Conservation (phyloP, 192 early-diverging fungal species). For the Linderina pennispora region DNA sequence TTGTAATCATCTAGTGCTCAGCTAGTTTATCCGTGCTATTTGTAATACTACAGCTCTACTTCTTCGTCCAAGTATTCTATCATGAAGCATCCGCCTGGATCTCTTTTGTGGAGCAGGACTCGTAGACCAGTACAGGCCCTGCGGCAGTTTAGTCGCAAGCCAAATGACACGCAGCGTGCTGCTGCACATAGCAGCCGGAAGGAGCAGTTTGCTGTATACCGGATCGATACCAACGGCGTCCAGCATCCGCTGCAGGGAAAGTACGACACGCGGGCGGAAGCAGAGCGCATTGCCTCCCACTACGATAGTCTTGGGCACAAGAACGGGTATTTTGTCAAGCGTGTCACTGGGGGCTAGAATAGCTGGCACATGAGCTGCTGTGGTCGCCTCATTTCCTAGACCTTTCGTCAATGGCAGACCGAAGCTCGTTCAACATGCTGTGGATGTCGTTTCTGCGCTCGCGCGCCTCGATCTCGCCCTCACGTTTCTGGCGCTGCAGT, state of each 20-base stretch:
- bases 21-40: no score
- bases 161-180: no score
- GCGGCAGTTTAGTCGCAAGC: no score
- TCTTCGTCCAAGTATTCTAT: no score
- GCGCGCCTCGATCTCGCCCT: slow-evolving; percentile 11
- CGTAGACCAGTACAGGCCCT: no score
- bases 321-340: slow-evolving; percentile 33
- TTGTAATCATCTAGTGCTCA: slow-evolving; percentile 31
- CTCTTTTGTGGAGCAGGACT: no score
- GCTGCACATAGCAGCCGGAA: background rate
- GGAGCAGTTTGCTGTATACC: slow-evolving; percentile 7
- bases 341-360: no score
- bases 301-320: slow-evolving; percentile 29
- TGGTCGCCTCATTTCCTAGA: background rate
- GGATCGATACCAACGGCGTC: slow-evolving; percentile 34
- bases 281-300: slow-evolving; percentile 7
- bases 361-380: background rate
- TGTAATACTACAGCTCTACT: background rate
- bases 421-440: slow-evolving; percentile 34
- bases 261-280: slow-evolving; percentile 4
- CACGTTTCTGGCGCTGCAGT: slow-evolving; percentile 14
- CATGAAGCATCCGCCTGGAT: no score
- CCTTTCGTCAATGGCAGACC: slow-evolving; percentile 20
- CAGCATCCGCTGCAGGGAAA: slow-evolving; percentile 11
- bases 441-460: slow-evolving; percentile 10